Conservation (phyloP, 768 basidiomycete species). For the Melanogaster broomeanus region DNA sequence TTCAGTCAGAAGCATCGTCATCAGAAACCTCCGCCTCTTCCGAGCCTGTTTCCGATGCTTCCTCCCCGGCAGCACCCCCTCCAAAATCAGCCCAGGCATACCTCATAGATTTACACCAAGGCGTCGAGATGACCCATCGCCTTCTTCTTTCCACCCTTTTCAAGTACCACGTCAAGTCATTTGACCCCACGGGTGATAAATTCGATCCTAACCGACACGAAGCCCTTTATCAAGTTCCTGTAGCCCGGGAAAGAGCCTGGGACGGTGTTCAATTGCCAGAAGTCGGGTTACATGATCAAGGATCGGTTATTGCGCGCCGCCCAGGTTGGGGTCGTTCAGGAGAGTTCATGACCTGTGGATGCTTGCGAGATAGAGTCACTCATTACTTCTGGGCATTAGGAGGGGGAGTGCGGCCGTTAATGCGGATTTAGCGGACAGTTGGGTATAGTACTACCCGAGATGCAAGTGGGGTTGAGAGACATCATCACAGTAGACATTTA, state of each 20-base stretch:
- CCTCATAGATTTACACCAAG: constrained; percentile 74
- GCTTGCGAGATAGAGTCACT: neutral
- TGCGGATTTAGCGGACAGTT: constrained; percentile 12
- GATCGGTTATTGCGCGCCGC: constrained; percentile 91
- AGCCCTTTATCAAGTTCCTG: constrained; percentile 90
- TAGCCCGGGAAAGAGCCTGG: constrained; percentile 90
- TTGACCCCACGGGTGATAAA: constrained; percentile 87
- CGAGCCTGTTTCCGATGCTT: constrained; percentile 31
- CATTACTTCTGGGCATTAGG: neutral
- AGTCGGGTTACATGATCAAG: constrained; percentile 92
- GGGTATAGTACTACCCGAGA: constrained; percentile 26
- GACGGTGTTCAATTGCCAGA: constrained; percentile 87
- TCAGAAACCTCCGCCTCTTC: constrained; percentile 29
- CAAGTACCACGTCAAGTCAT: constrained; percentile 89
- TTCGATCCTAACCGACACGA: constrained; percentile 98
- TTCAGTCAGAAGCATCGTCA: constrained; percentile 31
- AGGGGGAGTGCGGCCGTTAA: neutral
- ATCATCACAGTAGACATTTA: constrained; percentile 35
- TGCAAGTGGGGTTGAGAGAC: constrained; percentile 26
- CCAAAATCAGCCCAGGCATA: constrained; percentile 57
- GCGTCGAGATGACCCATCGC: constrained; percentile 91
- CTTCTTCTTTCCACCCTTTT: constrained; percentile 86
- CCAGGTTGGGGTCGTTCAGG: constrained; percentile 94
- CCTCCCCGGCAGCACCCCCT: constrained; percentile 32
- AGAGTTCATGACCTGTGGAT: constrained; percentile 38